Evolutionary conservation across 306 rosid species (phyloP).

Genomic region (Rosa chinensis): DNA sequence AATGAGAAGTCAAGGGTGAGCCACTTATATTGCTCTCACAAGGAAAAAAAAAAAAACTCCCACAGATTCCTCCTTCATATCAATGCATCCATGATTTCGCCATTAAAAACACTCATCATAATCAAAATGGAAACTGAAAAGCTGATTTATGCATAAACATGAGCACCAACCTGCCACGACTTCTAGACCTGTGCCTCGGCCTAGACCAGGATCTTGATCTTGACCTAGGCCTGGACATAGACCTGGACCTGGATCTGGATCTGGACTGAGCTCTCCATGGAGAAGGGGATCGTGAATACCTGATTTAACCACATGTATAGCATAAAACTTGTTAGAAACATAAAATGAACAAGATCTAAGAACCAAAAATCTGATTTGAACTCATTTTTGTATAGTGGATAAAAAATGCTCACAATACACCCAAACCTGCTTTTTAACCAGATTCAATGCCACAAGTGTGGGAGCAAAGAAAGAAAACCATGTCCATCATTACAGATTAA

Average conservation of each 20-base stretch:
- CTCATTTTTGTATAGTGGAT: neutral
- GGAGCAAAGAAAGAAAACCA: neutral
- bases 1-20: neutral
- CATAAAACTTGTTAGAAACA: neutral
- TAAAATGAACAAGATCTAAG: neutral
- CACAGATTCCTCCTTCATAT: neutral
- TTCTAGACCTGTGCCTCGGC: conserved; percentile 66
- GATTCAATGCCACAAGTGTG: neutral
- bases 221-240: conserved; percentile 45
- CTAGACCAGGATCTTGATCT: conserved; percentile 62
- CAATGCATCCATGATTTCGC: neutral
- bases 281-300: conserved; percentile 79
- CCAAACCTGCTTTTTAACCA: neutral
- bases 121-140: neutral
- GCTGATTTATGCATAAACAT: conserved; percentile 9
- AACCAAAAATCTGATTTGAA: neutral
- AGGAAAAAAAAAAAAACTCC: neutral
- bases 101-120: neutral
- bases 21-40: neutral
- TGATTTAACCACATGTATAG: conserved; percentile 23
- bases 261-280: conserved; percentile 75
- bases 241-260: conserved; percentile 57
- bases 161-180: conserved; percentile 85
- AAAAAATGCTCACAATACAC: neutral
- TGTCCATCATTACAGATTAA: neutral